Percentiles rank a stretch among this genome's conserved stretches.
Evolutionary conservation across 345 rosid species (phyloP).

Genomic region (Barbarea vulgaris): DNA sequence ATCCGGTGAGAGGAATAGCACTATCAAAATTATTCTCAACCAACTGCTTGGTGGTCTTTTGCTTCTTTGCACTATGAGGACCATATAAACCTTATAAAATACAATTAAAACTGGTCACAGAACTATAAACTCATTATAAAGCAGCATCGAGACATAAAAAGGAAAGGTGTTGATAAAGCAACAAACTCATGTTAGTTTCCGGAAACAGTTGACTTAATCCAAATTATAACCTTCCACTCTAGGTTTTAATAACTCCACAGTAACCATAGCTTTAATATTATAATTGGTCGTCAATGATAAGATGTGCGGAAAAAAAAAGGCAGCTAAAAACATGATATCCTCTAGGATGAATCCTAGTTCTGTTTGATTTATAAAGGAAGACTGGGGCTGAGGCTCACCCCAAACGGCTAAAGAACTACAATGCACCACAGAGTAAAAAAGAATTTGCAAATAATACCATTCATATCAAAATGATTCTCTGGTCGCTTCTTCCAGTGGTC

Average conservation of each 20-base stretch:
- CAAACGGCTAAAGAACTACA: conserved; percentile 21
- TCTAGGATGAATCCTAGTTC: conserved; percentile 12
- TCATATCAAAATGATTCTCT: conserved; percentile 77
- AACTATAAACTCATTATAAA: conserved; percentile 16
- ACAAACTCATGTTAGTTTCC: conserved; percentile 12
- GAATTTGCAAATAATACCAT: conserved; percentile 66
- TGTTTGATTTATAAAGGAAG: conserved; percentile 10
- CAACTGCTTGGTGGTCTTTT: conserved; percentile 65
- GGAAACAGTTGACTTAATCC: conserved; percentile 1
- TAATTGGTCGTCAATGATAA: conserved; percentile 14
- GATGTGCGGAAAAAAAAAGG: not conserved
- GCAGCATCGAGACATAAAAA: not conserved
- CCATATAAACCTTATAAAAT: conserved; percentile 65
- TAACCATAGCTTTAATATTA: not conserved
- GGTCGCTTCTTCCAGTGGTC: conserved; percentile 74
- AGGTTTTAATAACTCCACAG: conserved; percentile 15
- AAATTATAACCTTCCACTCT: conserved; percentile 16
- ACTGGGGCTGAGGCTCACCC: conserved; percentile 1
- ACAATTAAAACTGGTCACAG: conserved; percentile 34
- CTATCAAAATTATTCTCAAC: conserved; percentile 66
- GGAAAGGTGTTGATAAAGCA: not conserved
- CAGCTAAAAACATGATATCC: conserved; percentile 1
- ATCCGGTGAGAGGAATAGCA: conserved; percentile 56
- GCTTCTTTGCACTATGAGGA: conserved; percentile 75
- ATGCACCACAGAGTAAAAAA: conserved; percentile 28